These are phyloP conservation scores for Saccharomycopsis sp. DNA, from an alignment of 805 yeast genomes.

Conservation along the genomic window DNA sequence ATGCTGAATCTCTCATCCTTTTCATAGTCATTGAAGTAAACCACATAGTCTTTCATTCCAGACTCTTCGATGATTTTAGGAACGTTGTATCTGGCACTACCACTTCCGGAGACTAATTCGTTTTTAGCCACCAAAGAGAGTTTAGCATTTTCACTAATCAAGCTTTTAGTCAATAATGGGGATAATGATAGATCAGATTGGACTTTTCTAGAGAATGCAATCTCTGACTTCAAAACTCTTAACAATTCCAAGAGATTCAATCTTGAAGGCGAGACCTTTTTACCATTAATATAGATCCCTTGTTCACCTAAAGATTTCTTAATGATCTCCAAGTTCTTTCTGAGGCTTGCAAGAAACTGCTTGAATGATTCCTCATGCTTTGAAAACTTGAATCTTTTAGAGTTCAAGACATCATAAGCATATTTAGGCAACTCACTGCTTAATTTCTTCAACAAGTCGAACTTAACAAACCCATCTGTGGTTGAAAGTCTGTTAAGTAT, in stretches of 20 bases:
- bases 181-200: slow-evolving; percentile 30
- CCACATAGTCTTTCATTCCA: slow-evolving; percentile 36
- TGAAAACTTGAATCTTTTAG: slow-evolving; percentile 16
- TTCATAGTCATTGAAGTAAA: slow-evolving; percentile 76
- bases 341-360: slow-evolving; percentile 27
- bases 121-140: slow-evolving; percentile 22
- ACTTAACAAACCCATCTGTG: slow-evolving; percentile 27
- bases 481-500: slow-evolving; percentile 15
- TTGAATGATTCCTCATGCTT: slow-evolving; percentile 17
- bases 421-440: slow-evolving; percentile 51
- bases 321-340: slow-evolving; percentile 33
- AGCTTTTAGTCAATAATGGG: slow-evolving; percentile 29
- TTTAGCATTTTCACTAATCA: slow-evolving; percentile 37
- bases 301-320: slow-evolving; percentile 31
- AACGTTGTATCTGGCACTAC: slow-evolving; percentile 17
- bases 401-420: slow-evolving; percentile 34
- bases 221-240: slow-evolving; percentile 34
- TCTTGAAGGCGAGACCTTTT: slow-evolving; percentile 42
- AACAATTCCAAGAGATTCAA: slow-evolving; percentile 39
- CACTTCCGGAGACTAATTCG: slow-evolving; percentile 6
- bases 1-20: slow-evolving; percentile 46
- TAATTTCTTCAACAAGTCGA: slow-evolving; percentile 34
- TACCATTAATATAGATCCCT: slow-evolving; percentile 68
- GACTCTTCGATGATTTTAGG: slow-evolving; percentile 24
- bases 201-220: slow-evolving; percentile 25